Base-by-base conservation (phyloP, 73 alveolate genomes). In the Paramecium caudatum region DNA sequence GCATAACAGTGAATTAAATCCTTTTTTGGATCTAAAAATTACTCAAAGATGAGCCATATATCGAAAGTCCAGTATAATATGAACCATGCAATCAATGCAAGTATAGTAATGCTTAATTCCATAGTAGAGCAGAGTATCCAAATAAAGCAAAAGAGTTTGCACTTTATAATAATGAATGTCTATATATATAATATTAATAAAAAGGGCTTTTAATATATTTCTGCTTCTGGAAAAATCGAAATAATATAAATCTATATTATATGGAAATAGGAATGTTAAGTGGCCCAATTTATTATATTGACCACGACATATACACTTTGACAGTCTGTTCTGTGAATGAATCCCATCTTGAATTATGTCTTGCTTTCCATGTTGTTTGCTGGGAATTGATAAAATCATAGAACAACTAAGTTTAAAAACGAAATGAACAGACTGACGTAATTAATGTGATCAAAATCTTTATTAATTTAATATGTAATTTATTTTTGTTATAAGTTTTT, bases 51-150 rank as follows among this genome's bases (percentile, higher is more conserved):
- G 94, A 94, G 46, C 97, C 97, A 19, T 91, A 94, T 81, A 91
- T 87, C 46, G 94, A 94, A 49, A 91, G 95, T 19, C 97, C 97
- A 7, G 97, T 96, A 55, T 88, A 94, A 81, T 91, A 94, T 90
- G 97, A 94, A 85, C 95, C 97, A n/a, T 94, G 93, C 82, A 94
- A 91, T 88, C 62, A 91, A 17, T 94, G 61, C 45, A 91, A 88
- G 94, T 90, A 92, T 88, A 84, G 33, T 82, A 82, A 87, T 10
- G 90, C 82, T 82, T 91, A 91, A 90, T 70, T 90, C 84, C 23
- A 27, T 23, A 78, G 65, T 65, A 21, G 85, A 8, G 47, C 36
- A 86, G 84, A 86, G 43, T 86, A 86, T 47, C 25, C 43, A 19
- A 86, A 63, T 45, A 86, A 63, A 63, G 93, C 84, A n/a, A 63